A percentile compares a stretch with the other conserved stretches of the same genome.
Conservation (phyloP, 192 early-diverging fungal genomes). For the Podila verticillata region DNA sequence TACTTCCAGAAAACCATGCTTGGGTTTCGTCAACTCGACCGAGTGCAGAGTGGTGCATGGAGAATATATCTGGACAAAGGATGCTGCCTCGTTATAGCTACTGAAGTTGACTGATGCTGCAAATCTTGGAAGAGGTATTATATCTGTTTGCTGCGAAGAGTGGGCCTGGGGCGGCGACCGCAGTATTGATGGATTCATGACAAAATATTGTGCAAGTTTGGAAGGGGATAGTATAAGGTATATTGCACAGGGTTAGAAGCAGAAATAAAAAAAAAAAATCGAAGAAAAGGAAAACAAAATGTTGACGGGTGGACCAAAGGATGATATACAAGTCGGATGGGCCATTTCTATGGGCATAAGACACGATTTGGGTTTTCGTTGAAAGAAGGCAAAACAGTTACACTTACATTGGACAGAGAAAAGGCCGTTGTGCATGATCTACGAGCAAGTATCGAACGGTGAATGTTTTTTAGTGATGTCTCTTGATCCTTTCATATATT, state of each 20-base stretch:
- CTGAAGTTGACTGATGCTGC: background rate
- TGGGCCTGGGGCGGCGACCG: background rate
- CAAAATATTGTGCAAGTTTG: background rate
- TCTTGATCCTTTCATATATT: no score
- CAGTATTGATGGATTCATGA: background rate
- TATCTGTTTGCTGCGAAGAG: background rate
- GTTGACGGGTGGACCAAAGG: background rate
- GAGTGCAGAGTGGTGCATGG: slow-evolving; percentile 14
- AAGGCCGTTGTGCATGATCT: no score
- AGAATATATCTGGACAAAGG: slow-evolving; percentile 28
- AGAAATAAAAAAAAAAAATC: background rate
- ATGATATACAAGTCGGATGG: no score
- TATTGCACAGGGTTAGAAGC: background rate
- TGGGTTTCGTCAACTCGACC: background rate
- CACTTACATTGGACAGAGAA: no score
- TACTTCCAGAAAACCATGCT: slow-evolving; percentile 2
- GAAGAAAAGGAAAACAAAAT: background rate
- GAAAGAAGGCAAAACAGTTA: no score
- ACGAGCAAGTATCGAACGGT: no score
- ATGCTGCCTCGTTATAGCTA: slow-evolving; percentile 22
- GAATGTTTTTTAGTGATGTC: no score
- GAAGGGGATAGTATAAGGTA: background rate
- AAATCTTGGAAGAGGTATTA: no score
- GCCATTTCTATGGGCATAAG: no score
- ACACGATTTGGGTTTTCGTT: no score